Evolutionary conservation across 768 basidiomycete genomes (phyloP).

Genomic region (Rhodocollybia butyracea): DNA sequence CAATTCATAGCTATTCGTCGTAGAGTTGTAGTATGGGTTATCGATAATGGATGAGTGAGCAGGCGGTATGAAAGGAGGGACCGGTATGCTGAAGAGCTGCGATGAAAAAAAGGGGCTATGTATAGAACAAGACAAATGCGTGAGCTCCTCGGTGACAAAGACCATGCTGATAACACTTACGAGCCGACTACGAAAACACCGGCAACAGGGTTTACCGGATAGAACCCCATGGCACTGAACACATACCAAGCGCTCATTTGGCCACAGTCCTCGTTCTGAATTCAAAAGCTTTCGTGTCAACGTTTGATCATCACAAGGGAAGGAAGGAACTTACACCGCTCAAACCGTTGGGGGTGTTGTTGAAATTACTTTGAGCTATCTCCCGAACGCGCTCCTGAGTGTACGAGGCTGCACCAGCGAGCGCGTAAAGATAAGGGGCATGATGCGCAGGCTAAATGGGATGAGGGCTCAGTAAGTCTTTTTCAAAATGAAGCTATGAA

Average conservation of each 20-base stretch:
- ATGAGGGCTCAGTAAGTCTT: background rate
- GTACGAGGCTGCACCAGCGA: conserved; percentile 68
- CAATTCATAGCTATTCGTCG: conserved; percentile 28
- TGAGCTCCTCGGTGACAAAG: background rate
- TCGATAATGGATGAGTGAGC: background rate
- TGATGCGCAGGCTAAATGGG: conserved; percentile 70
- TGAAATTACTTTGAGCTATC: conserved; percentile 64
- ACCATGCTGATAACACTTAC: conserved; percentile 32
- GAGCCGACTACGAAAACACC: conserved; percentile 74
- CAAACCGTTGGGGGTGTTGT: conserved; percentile 63
- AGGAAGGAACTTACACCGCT: conserved; percentile 51
- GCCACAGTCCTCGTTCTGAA: conserved; percentile 83
- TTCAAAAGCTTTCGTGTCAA: background rate
- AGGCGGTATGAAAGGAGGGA: conserved; percentile 15
- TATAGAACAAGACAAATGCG: background rate
- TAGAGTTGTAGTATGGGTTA: conserved; percentile 9
- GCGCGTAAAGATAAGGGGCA: conserved; percentile 78
- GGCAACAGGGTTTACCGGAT: conserved; percentile 80
- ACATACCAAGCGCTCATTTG: conserved; percentile 92
- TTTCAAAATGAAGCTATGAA: background rate
- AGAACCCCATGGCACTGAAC: conserved; percentile 80
- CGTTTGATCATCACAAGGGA: background rate
- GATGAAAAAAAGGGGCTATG: conserved; percentile 47
- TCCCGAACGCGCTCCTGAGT: conserved; percentile 69
- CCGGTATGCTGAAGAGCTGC: conserved; percentile 55